Evolutionary conservation across 177 flowering plant species (phyloP), one percentile per base, ranked within the genome.

Genomic region (Vitis hybrid): DNA sequence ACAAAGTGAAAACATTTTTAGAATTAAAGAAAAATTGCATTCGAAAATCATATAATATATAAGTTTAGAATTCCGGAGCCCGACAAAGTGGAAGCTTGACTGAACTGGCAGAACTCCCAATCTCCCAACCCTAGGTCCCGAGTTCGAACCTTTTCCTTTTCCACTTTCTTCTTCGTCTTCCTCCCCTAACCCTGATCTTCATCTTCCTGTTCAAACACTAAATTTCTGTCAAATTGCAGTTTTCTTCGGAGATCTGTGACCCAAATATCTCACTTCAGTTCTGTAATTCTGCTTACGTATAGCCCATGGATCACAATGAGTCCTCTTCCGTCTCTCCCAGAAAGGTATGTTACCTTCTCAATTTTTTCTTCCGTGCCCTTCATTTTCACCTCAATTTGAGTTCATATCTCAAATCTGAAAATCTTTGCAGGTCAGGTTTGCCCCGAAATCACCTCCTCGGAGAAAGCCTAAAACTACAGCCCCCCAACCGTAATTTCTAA

Each of bases 381-480:
- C 56, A 23, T 6, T 73, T 54, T n/a, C 56, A 4, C 21, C 56
- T n/a, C 39, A 57, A 50, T 32, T 74, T 57, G 39, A 59, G 1
- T 5, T 50, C 30, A 26, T 1, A 51, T 23, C 34, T 60, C 13
- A 1, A 74, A 48, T 21, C 13, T 9, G 9, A 55, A 15, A 30
- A n/a, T 17, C 14, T 45, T 64, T 45, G 64, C 82, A 81, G 82
- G 55, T 64, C 8, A 77, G 56, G 19, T 81, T 76, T 62, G 32
- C 68, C 9, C 84, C 84, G 1, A 81, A 78, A 70, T 70, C 76
- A 39, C 72, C 72, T 4, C 67, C 66, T 39, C 51, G 64, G n/a
- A 70, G 74, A 65, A 75, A 62, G 68, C 58, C 63, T 59, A 59
- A 67, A 26, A 21, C 68, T 21, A 2, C 65, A 49, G 52, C 8